These are phyloP conservation scores for Plantago rigida DNA, from an alignment of 305 asterid species.

Conservation along the genomic window DNA sequence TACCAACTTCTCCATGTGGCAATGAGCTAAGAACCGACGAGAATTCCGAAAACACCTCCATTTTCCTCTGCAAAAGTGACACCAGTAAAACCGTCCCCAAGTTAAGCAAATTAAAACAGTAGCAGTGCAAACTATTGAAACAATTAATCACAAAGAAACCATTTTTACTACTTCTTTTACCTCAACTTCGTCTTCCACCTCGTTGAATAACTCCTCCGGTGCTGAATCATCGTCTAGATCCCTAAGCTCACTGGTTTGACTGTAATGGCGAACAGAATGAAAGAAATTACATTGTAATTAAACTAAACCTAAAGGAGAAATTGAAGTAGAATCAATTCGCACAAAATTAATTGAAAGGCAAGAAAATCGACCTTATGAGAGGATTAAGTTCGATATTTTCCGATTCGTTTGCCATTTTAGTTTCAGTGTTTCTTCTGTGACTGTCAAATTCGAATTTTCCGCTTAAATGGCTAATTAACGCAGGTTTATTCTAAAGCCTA, in stretches of 20 bases:
- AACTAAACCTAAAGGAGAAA: slow-evolving; percentile 2
- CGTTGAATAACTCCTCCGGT: slow-evolving; percentile 34
- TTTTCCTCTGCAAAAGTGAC: slow-evolving; percentile 40
- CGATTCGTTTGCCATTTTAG: too few relatives aligned
- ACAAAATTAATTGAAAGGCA: not conserved
- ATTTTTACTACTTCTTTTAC: slow-evolving; percentile 23
- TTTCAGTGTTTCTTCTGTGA: too few relatives aligned
- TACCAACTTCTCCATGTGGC: slow-evolving; percentile 43
- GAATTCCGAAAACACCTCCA: slow-evolving; percentile 35
- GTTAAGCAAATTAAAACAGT: not conserved
- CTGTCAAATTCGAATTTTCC: too few relatives aligned
- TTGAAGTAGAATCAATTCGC: not conserved
- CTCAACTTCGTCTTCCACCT: slow-evolving; percentile 42
- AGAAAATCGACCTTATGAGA: slow-evolving; percentile 38
- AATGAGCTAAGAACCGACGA: slow-evolving; percentile 35
- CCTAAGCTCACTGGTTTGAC: slow-evolving; percentile 57
- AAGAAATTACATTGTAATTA: not conserved
- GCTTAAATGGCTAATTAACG: too few relatives aligned
- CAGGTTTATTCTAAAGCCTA: too few relatives aligned
- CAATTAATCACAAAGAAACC: not conserved
- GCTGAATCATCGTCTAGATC: slow-evolving; percentile 26
- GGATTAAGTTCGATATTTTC: slow-evolving; percentile 28
- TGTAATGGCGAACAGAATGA: slow-evolving; percentile 20
- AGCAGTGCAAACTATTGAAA: too few relatives aligned
- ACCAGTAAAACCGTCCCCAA: not conserved